phyloP scores from a whole-genome alignment of 1,139 yeast species.

The Yamadazyma sp. region DNA sequence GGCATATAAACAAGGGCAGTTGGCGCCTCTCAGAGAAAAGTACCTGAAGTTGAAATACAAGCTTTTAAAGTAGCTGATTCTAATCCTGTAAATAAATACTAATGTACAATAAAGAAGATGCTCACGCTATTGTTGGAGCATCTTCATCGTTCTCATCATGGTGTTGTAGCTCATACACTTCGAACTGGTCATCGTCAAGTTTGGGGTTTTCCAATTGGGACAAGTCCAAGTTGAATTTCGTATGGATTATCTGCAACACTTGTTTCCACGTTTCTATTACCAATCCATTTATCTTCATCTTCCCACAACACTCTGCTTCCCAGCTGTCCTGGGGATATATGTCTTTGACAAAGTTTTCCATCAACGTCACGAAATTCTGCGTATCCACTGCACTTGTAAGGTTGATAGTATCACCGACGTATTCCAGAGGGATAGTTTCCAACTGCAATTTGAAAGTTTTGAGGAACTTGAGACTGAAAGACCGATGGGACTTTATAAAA shows the following conservation, averaged over 20 bases:
- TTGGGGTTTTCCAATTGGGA: constrained; percentile 7
- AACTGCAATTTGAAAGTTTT: constrained; percentile 19
- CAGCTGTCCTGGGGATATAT: constrained; percentile 15
- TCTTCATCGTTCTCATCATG: constrained; percentile 30
- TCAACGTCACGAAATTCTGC: constrained; percentile 14
- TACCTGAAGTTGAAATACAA: constrained; percentile 7
- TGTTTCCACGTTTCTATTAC: constrained; percentile 20
- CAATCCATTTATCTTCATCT: constrained; percentile 22
- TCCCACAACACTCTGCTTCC: constrained; percentile 20
- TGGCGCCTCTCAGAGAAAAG: constrained; percentile 14
- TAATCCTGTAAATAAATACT: constrained; percentile 1
- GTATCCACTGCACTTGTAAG: constrained; percentile 19
- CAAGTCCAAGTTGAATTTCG: constrained; percentile 20
- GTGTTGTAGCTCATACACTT: constrained; percentile 22
- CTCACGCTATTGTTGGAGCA: constrained; percentile 25
- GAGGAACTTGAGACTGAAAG: constrained; percentile 19
- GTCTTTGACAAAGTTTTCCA: constrained; percentile 23
- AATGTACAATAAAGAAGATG: background rate
- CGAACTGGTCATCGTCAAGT: constrained; percentile 21
- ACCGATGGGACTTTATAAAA: constrained; percentile 12
- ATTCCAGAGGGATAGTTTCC: constrained; percentile 24
- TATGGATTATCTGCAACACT: constrained; percentile 10
- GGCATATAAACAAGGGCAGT: constrained; percentile 31
- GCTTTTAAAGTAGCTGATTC: background rate
- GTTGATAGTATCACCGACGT: constrained; percentile 19